A percentile compares a stretch with the other conserved stretches of the same genome.
These are phyloP conservation scores for Kuraishia floccosa DNA, from an alignment of 805 yeast genomes.

Conservation along the genomic window DNA sequence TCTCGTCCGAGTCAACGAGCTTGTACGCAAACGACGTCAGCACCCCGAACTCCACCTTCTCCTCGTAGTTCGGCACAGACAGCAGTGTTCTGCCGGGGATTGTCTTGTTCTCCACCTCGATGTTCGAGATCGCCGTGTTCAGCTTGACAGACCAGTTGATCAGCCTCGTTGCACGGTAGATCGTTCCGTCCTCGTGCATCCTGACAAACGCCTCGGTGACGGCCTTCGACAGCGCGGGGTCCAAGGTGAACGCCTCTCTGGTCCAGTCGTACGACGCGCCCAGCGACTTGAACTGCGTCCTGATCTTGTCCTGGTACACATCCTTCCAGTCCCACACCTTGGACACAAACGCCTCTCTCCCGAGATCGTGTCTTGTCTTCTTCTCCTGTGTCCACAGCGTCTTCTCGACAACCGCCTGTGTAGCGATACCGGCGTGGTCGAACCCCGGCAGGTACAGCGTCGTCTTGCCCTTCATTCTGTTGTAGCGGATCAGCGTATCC, in stretches of 20 bases:
- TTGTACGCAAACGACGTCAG: slow-evolving; percentile 92
- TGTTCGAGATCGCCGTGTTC: slow-evolving; percentile 90
- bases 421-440: slow-evolving; percentile 98
- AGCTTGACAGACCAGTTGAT: slow-evolving; percentile 95
- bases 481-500: slow-evolving; percentile 84
- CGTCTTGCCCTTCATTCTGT: slow-evolving; percentile 96
- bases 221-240: slow-evolving; percentile 64
- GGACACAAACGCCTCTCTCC: slow-evolving; percentile 80
- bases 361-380: slow-evolving; percentile 88
- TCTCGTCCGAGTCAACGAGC: slow-evolving; percentile 79
- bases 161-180: slow-evolving; percentile 86
- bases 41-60: slow-evolving; percentile 91
- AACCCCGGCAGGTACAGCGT: slow-evolving; percentile 91
- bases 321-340: slow-evolving; percentile 99
- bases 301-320: slow-evolving; percentile 79
- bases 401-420: slow-evolving; percentile 97
- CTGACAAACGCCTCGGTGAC: slow-evolving; percentile 87
- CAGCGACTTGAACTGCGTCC: slow-evolving; percentile 69
- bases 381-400: slow-evolving; percentile 81
- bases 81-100: slow-evolving; percentile 72
- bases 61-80: slow-evolving; percentile 82
- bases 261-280: slow-evolving; percentile 98
- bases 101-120: slow-evolving; percentile 92
- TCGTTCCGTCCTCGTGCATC: slow-evolving; percentile 88
- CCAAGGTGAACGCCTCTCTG: slow-evolving; percentile 88